Evolutionary conservation across 345 rosid genomes (phyloP), one percentile per base, ranked within the genome.

Genomic region (Alliaria petiolata): DNA sequence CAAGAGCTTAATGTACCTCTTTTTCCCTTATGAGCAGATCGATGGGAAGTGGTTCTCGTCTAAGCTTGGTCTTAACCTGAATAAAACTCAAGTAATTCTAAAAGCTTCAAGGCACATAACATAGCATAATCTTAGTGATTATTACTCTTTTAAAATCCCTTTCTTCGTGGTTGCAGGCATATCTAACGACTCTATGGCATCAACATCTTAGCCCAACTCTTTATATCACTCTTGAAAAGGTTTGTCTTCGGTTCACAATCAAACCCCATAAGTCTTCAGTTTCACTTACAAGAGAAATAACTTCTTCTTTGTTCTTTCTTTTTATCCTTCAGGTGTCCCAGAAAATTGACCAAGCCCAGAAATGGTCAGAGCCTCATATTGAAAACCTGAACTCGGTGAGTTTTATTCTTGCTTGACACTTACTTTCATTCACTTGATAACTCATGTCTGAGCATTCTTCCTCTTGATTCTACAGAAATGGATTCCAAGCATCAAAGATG

Each of bases 401-500:
- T 79, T 31, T 63, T 14, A 15, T 44, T 70, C 58, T 40, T 26
- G 59, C 57, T 31, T 3, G 35, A 61, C 10, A 36, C 60, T 26
- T 39, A 30, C 25, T 2, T 49, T 46, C 70, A 54, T 36, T 58
- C 52, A 30, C 36, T 65, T 72, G 13, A 31, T 54, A 36, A 22
- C 36, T 63, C 15, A 19, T 7, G 8, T 49, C 46, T 57, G 65
- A 53, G 30, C 72, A 58, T 33, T n/a, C 35, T 56, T 56, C 62
- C 36, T 19, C 50, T 56, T 55, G 49, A 7, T 25, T 39, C 19
- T 65, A 34, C 70, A 84, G 85, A 59, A 75, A 69, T 84, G 77
- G 82, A 72, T 81, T 38, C 82, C 83, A 54, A 56, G 61, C 72
- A 65, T 75, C 65, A 80, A 77, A 77, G 85, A 84, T 13, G 54